Base-by-base conservation (phyloP, 345 rosid genomes). In the Carallia pectinifolia region DNA sequence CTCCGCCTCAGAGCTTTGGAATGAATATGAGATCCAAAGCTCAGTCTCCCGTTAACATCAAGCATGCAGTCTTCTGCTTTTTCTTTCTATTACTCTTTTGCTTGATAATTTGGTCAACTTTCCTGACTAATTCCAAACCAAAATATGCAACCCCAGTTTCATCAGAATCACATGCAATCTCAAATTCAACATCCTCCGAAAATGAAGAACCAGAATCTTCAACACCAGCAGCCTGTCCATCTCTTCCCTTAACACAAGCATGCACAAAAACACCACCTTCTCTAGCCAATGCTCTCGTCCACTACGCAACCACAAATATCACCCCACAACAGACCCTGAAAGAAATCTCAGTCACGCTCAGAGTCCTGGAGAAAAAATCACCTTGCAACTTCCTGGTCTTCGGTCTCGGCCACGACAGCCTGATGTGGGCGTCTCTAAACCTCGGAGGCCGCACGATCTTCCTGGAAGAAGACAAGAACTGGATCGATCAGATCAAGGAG, bases 361-460 rank as follows among this genome's bases (percentile, higher is more conserved):
- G 84, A 78, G 79, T 89, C 8, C 79, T 94, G 2, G 81, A 82
- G 58, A 85, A 83, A 72, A 91, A 79, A 64, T 88, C 93, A 0
- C 98, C 98, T 2, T 89, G 93, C 85, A 94, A 87, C 75, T 91
- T 94, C 77, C 79, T 94, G 1, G 89, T 94, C 33, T 91, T 91
- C 39, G 98, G 98, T 59, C 80, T 94, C 0, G 97, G 97, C 38
- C 86, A 86, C 69, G 98, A 91, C 79, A 94, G 98, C 80, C 87
- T 91, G 19, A 91, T 91, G 98, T 94, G 97, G 98, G 61, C 86
- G 7, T 69, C 93, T 0, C 87, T 94, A 60, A 94, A 94, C 70
- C 81, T 86, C 30, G 93, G 97, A 0, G 97, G 98, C 52, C 83
- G 98, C 48, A 94, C 97, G 0, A 78, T 91, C 1, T 94, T 94